Percentiles rank a stretch among this genome's conserved stretches.
Conservation (phyloP, 2,329 filamentous ascomycete genomes). For the Xylariaceae sp. region DNA sequence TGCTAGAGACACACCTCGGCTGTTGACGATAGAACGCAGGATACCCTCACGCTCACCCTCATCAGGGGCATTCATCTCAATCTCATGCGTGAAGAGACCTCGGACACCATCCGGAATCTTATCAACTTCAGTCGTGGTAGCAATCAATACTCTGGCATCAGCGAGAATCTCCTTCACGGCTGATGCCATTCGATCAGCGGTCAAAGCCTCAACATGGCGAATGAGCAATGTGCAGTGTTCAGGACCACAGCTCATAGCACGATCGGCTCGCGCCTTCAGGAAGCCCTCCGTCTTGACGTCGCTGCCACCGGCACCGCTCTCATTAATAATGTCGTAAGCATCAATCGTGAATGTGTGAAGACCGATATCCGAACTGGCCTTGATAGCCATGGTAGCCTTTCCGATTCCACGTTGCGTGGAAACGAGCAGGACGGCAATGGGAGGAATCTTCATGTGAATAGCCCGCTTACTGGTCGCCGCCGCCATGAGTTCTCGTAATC, state of each 20-base stretch:
- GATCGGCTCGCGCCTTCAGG: constrained; percentile 78
- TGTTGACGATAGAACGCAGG: constrained; percentile 69
- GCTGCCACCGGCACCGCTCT: constrained; percentile 76
- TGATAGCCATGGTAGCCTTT: constrained; percentile 71
- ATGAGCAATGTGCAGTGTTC: constrained; percentile 81
- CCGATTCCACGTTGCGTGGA: constrained; percentile 93
- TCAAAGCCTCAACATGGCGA: constrained; percentile 83
- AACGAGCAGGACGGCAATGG: constrained; percentile 79
- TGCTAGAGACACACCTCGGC: constrained; percentile 70
- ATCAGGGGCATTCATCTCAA: constrained; percentile 89
- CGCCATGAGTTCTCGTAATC: constrained; percentile 77
- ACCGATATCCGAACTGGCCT: constrained; percentile 81
- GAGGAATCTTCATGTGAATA: constrained; percentile 79
- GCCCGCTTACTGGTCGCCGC: constrained; percentile 85
- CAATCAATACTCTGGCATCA: constrained; percentile 78
- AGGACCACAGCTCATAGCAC: constrained; percentile 81
- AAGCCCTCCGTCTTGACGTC: constrained; percentile 94
- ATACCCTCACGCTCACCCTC: constrained; percentile 89
- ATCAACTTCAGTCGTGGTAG: constrained; percentile 91
- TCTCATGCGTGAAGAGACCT: constrained; percentile 88
- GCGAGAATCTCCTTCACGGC: constrained; percentile 78
- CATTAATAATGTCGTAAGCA: constrained; percentile 89
- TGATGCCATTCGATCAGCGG: constrained; percentile 81
- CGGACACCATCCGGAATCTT: constrained; percentile 88
- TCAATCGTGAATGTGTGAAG: constrained; percentile 86